phyloP scores from a whole-genome alignment of 106 monocot genomes.

The Dioscorea zingiberensis region DNA sequence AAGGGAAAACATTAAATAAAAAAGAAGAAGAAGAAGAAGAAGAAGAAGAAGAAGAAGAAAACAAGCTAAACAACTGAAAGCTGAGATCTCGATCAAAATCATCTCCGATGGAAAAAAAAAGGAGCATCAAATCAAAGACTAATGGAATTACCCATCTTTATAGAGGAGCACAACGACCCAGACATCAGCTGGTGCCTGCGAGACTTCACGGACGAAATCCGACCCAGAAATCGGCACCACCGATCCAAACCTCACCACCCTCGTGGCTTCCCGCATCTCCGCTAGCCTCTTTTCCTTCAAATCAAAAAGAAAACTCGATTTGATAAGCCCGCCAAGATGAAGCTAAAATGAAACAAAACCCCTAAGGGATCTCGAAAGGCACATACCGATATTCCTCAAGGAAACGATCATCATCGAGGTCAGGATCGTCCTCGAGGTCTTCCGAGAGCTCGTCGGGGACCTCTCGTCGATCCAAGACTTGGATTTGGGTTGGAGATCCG shows the following conservation, averaged over 20 bases:
- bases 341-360: neutral
- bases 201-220: conserved; percentile 71
- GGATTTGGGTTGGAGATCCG: conserved; percentile 48
- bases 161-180: conserved; percentile 81
- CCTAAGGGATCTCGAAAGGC: neutral
- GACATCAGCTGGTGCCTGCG: conserved; percentile 50
- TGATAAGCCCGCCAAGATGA: neutral
- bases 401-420: conserved; percentile 86
- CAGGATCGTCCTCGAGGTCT: conserved; percentile 73
- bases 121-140: neutral
- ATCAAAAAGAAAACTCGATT: neutral
- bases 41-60: no score
- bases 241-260: conserved; percentile 43
- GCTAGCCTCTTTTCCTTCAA: conserved; percentile 75
- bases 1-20: no score
- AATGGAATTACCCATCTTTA: conserved; percentile 57
- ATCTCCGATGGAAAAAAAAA: neutral
- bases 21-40: no score
- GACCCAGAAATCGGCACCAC: conserved; percentile 48
- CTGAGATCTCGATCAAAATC: neutral
- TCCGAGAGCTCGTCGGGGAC: conserved; percentile 83
- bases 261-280: conserved; percentile 62
- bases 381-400: conserved; percentile 79
- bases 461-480: conserved; percentile 69
- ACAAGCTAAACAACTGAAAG: neutral